Conservation (phyloP, 2,329 filamentous ascomycete species). For the Thyridium curvatum region DNA sequence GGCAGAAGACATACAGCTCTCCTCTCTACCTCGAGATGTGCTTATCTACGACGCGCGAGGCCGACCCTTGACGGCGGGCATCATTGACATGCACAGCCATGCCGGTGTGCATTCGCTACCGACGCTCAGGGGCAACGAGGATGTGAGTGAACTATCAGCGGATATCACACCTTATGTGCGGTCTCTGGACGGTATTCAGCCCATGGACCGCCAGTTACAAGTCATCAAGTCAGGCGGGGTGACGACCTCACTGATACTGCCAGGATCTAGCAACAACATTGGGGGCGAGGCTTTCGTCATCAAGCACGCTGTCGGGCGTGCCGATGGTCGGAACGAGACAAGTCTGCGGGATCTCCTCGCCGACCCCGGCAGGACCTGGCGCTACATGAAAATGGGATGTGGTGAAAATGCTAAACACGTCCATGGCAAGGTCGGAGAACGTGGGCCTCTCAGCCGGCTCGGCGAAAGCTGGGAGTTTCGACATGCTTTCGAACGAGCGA, state of each 20-base stretch:
- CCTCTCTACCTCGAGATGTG: conserved; percentile 37
- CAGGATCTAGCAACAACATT: conserved; percentile 67
- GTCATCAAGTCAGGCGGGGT: conserved; percentile 70
- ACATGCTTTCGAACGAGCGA: conserved; percentile 59
- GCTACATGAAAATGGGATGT: conserved; percentile 74
- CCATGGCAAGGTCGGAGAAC: conserved; percentile 48
- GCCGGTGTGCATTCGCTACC: conserved; percentile 56
- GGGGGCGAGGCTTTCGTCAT: conserved; percentile 65
- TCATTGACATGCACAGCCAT: conserved; percentile 69
- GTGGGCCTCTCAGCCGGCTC: conserved; percentile 53
- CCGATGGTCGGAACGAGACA: conserved; percentile 55
- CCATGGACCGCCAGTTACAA: conserved; percentile 57
- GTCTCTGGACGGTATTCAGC: conserved; percentile 58
- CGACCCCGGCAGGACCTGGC: conserved; percentile 57
- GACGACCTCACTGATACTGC: conserved; percentile 60
- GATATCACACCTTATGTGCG: conserved; percentile 64
- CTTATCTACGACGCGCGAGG: conserved; percentile 52
- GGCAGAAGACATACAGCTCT: conserved; percentile 36
- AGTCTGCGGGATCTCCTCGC: conserved; percentile 59
- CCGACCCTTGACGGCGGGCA: conserved; percentile 56
- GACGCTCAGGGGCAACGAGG: conserved; percentile 43
- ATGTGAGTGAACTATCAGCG: conserved; percentile 57
- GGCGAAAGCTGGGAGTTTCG: conserved; percentile 66
- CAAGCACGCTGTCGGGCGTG: conserved; percentile 58
- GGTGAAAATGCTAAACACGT: conserved; percentile 63